These are phyloP conservation scores for Leccinum glutinopallens DNA, from an alignment of 1,284 basidiomycete genomes.

Conservation along the genomic window DNA sequence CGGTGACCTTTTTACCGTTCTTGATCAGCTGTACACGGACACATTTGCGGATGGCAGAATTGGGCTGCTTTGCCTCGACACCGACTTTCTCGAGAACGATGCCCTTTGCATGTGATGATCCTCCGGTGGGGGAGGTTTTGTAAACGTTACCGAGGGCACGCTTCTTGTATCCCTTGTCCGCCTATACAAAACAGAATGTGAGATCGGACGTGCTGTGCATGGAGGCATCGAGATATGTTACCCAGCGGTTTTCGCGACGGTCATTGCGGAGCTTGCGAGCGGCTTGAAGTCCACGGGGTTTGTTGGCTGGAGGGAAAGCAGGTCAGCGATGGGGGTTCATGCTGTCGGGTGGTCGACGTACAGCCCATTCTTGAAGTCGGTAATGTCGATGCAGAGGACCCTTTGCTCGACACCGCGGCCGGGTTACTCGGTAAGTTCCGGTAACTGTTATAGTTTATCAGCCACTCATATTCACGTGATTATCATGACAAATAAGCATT, in stretches of 20 bases:
- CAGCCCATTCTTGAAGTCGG: constrained; percentile 79
- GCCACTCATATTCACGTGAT: constrained; percentile 25
- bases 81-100: constrained; percentile 99
- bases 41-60: constrained; percentile 99
- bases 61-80: constrained; percentile 96
- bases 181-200: constrained; percentile 47
- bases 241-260: constrained; percentile 98
- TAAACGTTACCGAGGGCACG: constrained; percentile 99
- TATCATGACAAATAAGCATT: neutral
- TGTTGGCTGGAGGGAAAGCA: constrained; percentile 66
- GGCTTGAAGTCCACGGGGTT: constrained; percentile 99
- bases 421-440: constrained; percentile 31
- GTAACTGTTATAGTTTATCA: constrained; percentile 40
- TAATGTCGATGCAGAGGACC: constrained; percentile 39
- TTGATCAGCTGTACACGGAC: constrained; percentile 99
- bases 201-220: constrained; percentile 16
- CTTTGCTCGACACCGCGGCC: constrained; percentile 16
- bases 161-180: constrained; percentile 99
- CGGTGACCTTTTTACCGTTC: constrained; percentile 99
- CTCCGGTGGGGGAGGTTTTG: constrained; percentile 99
- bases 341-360: constrained; percentile 47
- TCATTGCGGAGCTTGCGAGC: constrained; percentile 97
- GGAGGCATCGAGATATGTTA: constrained; percentile 40
- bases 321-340: constrained; percentile 15
- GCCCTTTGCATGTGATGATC: constrained; percentile 99